Base-by-base conservation (phyloP, 1,284 basidiomycete genomes). In the Clitocybe nebularis region DNA sequence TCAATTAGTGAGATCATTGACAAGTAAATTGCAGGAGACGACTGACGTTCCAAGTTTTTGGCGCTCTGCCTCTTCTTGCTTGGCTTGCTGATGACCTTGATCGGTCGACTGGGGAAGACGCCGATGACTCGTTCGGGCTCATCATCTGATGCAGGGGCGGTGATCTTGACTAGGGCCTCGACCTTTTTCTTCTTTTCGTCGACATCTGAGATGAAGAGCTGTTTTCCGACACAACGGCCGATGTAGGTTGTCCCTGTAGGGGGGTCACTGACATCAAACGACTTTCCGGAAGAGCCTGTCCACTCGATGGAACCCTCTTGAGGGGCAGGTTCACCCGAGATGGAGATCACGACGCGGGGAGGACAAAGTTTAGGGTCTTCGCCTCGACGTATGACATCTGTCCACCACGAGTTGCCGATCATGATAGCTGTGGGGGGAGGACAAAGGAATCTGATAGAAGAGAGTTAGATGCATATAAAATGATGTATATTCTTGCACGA, bases 81-180 rank as follows among this genome's bases (percentile, higher is more conserved):
- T 2, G 92, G 92, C 63, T 95, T 95, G 65, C 87, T 90, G 66
- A 98, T 97, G 55, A 98, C 90, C 66, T 95, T 95, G 75, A 98
- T 97, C 23, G 93, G 86, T 39, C 87, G 84, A 54, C 88, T 90
- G 41, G 89, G 82, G 71, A 95, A 94, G 19, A 82, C 76, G 33
- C 91, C 90, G 55, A 97, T 79, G 43, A 93, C 72, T 54, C 88
- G 72, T 68, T 90, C 78, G 52, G 81, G 77, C 64, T 86, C 83
- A 56, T 89, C 75, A 48, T 85, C 87, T 52, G 76, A 81, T 36
- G 76, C 79, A 9, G 92, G 89, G 21, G 89, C 89, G 49, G 85
- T 85, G 60, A 98, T 84, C 59, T 89, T 89, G 51, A 94, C 89
- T 24, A 90, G 70, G 0, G 93, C 91, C 64, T 92, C 89, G 38